A percentile compares a stretch with the other conserved stretches of the same genome.
Evolutionary conservation across 345 rosid genomes (phyloP).

Genomic region (Isatis tinctoria): DNA sequence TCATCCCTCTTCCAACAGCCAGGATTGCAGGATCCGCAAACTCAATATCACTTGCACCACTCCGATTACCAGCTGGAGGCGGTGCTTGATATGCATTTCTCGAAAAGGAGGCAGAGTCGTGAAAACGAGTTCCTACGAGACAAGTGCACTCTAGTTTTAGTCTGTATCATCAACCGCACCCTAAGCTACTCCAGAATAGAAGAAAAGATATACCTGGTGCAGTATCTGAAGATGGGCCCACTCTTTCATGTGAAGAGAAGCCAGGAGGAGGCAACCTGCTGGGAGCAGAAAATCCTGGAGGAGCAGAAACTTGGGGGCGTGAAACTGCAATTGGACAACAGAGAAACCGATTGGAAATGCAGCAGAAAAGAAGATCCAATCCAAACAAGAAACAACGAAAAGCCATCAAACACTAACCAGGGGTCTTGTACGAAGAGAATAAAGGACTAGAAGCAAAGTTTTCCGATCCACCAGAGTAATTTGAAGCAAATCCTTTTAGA

Average conservation of each 20-base stretch:
- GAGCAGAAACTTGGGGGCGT: constrained; percentile 73
- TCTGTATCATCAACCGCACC: neutral
- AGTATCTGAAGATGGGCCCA: constrained; percentile 52
- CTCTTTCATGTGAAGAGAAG: constrained; percentile 72
- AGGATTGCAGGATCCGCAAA: constrained; percentile 95
- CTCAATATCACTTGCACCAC: constrained; percentile 59
- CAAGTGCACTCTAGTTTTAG: neutral
- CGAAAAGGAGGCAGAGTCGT: constrained; percentile 48
- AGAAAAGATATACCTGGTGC: constrained; percentile 41
- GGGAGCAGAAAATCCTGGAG: constrained; percentile 92
- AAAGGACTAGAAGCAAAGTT: constrained; percentile 37
- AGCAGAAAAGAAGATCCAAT: neutral
- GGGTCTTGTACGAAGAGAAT: constrained; percentile 50
- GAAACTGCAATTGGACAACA: constrained; percentile 37
- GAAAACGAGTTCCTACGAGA: constrained; percentile 49
- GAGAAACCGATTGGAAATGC: neutral
- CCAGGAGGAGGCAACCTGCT: constrained; percentile 97
- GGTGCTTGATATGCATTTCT: constrained; percentile 53
- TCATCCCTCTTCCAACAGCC: constrained; percentile 86
- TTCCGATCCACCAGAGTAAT: constrained; percentile 49
- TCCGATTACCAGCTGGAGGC: constrained; percentile 34
- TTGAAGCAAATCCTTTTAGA: constrained; percentile 48
- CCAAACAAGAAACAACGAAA: neutral
- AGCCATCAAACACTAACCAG: constrained; percentile 46
- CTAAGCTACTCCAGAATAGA: neutral